Evolutionary conservation across 2,329 filamentous ascomycete species (phyloP).

Genomic region (Colletotrichum sp.): DNA sequence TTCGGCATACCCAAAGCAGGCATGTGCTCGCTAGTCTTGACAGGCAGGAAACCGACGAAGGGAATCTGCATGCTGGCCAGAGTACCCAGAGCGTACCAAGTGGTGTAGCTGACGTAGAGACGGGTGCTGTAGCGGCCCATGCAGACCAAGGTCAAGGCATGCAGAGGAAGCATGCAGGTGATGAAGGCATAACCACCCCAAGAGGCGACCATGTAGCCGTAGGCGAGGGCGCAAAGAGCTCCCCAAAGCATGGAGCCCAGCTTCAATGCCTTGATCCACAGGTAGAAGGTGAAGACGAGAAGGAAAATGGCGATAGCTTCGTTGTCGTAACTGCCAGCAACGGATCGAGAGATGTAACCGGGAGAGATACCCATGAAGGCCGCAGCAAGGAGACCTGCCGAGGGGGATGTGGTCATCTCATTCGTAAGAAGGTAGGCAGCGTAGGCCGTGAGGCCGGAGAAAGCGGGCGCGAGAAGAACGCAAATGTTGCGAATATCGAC

Average conservation of each 20-base stretch:
- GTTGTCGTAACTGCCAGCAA: conserved; percentile 98
- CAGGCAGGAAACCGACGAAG: conserved; percentile 95
- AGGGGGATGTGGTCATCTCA: conserved; percentile 95
- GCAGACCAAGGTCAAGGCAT: conserved; percentile 90
- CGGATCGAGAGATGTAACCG: conserved; percentile 96
- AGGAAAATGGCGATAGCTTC: conserved; percentile 99
- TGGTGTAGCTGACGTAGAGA: conserved; percentile 95
- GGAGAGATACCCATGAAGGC: conserved; percentile 97
- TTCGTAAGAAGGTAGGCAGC: conserved; percentile 94
- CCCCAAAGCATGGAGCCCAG: conserved; percentile 97
- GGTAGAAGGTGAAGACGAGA: conserved; percentile 96
- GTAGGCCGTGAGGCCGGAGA: conserved; percentile 91
- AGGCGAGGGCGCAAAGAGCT: conserved; percentile 91
- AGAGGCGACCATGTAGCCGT: conserved; percentile 99
- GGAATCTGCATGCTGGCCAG: conserved; percentile 99
- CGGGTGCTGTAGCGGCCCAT: conserved; percentile 97
- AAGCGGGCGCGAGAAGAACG: conserved; percentile 91
- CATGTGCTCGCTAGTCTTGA: conserved; percentile 99
- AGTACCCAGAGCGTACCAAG: conserved; percentile 96
- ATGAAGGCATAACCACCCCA: conserved; percentile 99
- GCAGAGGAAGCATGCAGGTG: conserved; percentile 92
- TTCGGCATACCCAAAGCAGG: conserved; percentile 77
- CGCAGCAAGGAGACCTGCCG: conserved; percentile 92
- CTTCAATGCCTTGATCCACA: conserved; percentile 99
- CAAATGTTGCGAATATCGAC: conserved; percentile 99